Base-by-base conservation (phyloP, 306 rosid genomes). In the Senna tora region DNA sequence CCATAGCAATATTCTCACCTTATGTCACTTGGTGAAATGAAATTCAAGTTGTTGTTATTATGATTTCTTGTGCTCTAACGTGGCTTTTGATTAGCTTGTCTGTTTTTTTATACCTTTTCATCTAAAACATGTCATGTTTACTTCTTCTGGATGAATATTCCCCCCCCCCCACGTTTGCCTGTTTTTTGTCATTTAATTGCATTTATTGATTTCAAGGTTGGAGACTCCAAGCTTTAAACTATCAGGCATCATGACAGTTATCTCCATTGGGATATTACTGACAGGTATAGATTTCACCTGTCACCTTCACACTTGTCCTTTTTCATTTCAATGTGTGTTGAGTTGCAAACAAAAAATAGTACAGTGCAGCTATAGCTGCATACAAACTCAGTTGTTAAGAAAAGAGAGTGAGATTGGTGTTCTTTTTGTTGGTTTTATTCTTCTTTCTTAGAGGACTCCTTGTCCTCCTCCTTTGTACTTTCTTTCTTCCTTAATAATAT, bases 141-240 rank as follows among this genome's bases (percentile, higher is more conserved):
- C 58, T 42, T 64, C 53, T 68, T 56, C 8, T 19, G 34, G 77
- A 34, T 59, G 65, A 34, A 59, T 8, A 20, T 32, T 34, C 4
- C 25, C 9, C 13, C 25, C 9, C 13, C 6, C n/a, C 7, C 34
- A 57, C 66, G 63, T 46, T 42, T 55, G 62, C 69, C 49, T 64
- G 21, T 56, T 70, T 71, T 85, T 53, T 76, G 56, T 25, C n/a
- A 38, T 58, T 74, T 73, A 77, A 73, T 78, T 65, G 45, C 56
- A 49, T 77, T 65, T n/a, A 56, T 74, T 76, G 65, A 69, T 67
- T 78, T 75, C 63, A 82, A 94, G 98, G 91, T 91, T 94, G 98
- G 98, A 94, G 86, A 50, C 85, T 45, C 92, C 96, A 45, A 94
- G 98, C 77, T 14, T 82, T 63, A 91, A 70, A 87, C 90, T 94